These are phyloP conservation scores for Parmelia sp. DNA, from an alignment of 495 filamentous ascomycete species.

Conservation along the genomic window DNA sequence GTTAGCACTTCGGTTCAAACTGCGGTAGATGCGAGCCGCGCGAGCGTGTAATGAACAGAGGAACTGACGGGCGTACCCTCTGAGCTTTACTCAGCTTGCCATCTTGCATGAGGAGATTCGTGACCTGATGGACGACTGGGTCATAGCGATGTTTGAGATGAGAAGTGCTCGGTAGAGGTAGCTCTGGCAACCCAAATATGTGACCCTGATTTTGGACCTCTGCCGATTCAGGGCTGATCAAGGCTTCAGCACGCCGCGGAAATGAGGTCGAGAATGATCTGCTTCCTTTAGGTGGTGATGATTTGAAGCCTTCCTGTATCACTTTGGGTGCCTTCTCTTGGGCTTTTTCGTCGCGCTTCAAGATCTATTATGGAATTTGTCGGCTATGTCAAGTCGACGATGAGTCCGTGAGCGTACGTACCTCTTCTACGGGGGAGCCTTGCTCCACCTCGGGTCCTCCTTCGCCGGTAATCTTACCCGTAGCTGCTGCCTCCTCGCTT, in stretches of 20 bases:
- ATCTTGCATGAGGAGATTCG: constrained; percentile 81
- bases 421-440: constrained; percentile 60
- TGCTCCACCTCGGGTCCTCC: constrained; percentile 55
- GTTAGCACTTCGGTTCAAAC: constrained; percentile 11
- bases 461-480: constrained; percentile 49
- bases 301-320: constrained; percentile 52
- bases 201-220: constrained; percentile 44
- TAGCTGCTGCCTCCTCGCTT: constrained; percentile 58
- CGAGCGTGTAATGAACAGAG: constrained; percentile 13
- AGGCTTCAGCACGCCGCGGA: constrained; percentile 32
- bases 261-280: constrained; percentile 56
- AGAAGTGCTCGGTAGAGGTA: constrained; percentile 44
- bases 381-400: constrained; percentile 14
- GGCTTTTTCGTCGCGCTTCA: constrained; percentile 56
- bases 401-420: constrained; percentile 31
- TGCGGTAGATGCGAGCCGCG: not conserved
- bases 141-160: constrained; percentile 75
- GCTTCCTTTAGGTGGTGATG: constrained; percentile 36
- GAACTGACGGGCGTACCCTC: constrained; percentile 52
- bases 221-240: constrained; percentile 38
- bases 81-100: constrained; percentile 80
- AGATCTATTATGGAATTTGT: constrained; percentile 43
- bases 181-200: constrained; percentile 67
- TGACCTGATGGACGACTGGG: constrained; percentile 73
- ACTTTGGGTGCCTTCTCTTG: constrained; percentile 62